A percentile compares a stretch with the other conserved stretches of the same genome.
These are phyloP conservation scores for Ambrosia hybrid DNA, from an alignment of 140 eudicot species.

Conservation along the genomic window DNA sequence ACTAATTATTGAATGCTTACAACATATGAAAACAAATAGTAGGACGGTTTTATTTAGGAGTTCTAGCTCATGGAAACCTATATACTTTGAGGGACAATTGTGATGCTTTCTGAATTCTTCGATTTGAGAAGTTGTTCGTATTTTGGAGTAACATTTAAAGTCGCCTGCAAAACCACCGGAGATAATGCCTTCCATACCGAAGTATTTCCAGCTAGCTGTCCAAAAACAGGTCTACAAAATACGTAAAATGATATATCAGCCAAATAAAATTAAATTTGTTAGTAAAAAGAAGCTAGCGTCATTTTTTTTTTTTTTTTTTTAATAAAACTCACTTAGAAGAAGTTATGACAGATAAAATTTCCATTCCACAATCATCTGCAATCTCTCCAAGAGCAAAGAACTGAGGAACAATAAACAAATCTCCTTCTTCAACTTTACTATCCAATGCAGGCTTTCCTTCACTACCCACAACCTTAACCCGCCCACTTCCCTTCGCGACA, in stretches of 20 bases:
- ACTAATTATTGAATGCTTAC: no score
- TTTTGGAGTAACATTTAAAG: conserved; percentile 37
- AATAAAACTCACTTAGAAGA: conserved; percentile 39
- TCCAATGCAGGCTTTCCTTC: conserved; percentile 37
- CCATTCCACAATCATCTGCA: conserved; percentile 47
- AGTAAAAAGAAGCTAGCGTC: no score
- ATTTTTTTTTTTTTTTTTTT: no score
- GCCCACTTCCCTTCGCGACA: conserved; percentile 44
- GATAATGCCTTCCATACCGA: conserved; percentile 49
- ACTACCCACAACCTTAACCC: conserved; percentile 42
- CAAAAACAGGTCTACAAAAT: conserved; percentile 36
- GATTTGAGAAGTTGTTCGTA: conserved; percentile 27
- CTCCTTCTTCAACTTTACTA: conserved; percentile 31
- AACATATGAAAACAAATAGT: no score
- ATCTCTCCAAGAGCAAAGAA: conserved; percentile 32
- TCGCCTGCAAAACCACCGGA: conserved; percentile 33
- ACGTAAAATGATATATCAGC: background rate
- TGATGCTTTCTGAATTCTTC: conserved; percentile 14
- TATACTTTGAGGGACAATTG: conserved; percentile 8
- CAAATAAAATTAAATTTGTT: no score
- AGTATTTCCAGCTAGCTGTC: conserved; percentile 33
- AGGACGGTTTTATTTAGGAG: no score
- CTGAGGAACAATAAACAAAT: conserved; percentile 51
- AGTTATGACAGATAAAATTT: conserved; percentile 40
- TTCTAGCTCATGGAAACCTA: background rate